These are phyloP conservation scores for Samsoniella hepiali DNA, from an alignment of 2,329 filamentous ascomycete genomes.

Conservation along the genomic window DNA sequence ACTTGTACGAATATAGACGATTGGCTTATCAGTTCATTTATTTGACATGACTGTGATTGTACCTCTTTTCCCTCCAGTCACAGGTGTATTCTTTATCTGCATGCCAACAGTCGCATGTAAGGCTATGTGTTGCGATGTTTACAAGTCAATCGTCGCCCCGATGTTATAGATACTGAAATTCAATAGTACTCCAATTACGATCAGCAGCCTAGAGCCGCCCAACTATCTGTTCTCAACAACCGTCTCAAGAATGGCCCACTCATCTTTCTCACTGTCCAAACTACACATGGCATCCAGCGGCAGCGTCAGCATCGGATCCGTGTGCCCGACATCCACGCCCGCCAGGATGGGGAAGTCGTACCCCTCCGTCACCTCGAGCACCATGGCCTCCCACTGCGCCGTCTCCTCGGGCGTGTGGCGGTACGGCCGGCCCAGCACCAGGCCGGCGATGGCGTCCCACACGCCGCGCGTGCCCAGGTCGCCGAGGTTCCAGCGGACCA, in stretches of 20 bases:
- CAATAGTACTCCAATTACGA: too few species aligned
- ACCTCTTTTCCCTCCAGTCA: not conserved
- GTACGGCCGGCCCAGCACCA: slow-evolving; percentile 36
- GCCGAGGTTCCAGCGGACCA: slow-evolving; percentile 30
- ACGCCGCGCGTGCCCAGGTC: slow-evolving; percentile 37
- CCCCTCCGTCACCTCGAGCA: slow-evolving; percentile 28
- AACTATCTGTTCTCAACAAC: slow-evolving; percentile 7
- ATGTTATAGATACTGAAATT: too few species aligned
- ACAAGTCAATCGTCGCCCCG: too few species aligned
- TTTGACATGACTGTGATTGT: not conserved
- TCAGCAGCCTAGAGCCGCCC: too few species aligned
- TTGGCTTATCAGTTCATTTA: not conserved
- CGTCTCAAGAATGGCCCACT: slow-evolving; percentile 28
- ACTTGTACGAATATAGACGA: slow-evolving; percentile 20
- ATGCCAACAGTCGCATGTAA: too few species aligned
- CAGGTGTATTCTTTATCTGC: not conserved
- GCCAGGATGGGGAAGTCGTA: slow-evolving; percentile 35
- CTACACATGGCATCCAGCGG: slow-evolving; percentile 31
- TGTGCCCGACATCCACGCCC: slow-evolving; percentile 38
- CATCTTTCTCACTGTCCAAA: slow-evolving; percentile 33
- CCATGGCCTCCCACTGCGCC: slow-evolving; percentile 27
- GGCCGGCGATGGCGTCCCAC: slow-evolving; percentile 33
- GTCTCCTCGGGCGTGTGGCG: slow-evolving; percentile 32
- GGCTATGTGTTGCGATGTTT: too few species aligned
- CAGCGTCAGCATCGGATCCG: slow-evolving; percentile 35